Evolutionary conservation across 805 yeast genomes (phyloP).

Genomic region (Grigorovia transvaalensis): DNA sequence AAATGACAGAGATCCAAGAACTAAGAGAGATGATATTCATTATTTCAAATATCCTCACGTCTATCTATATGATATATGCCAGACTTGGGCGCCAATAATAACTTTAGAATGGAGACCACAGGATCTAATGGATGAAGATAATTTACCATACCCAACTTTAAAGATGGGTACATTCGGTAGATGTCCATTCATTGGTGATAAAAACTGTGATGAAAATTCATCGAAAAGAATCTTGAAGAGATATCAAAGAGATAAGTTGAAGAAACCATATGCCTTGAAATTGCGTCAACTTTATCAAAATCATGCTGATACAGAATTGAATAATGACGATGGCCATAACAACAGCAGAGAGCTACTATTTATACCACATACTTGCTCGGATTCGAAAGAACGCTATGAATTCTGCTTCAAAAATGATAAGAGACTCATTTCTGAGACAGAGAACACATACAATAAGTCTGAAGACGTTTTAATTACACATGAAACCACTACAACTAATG

Average conservation of each 20-base stretch:
- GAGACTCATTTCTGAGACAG: neutral
- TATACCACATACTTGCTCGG: slow-evolving; percentile 19
- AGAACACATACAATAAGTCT: neutral
- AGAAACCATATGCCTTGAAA: slow-evolving; percentile 24
- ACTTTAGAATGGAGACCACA: slow-evolving; percentile 65
- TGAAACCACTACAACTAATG: neutral
- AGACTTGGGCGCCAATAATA: slow-evolving; percentile 69
- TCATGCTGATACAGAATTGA: slow-evolving; percentile 12
- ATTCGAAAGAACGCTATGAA: slow-evolving; percentile 14
- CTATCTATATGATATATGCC: slow-evolving; percentile 71
- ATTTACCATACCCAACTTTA: slow-evolving; percentile 27
- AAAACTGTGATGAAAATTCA: slow-evolving; percentile 20
- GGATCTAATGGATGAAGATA: slow-evolving; percentile 28
- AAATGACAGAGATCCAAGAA: slow-evolving; percentile 77
- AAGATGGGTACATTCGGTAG: slow-evolving; percentile 43
- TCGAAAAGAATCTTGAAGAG: slow-evolving; percentile 24
- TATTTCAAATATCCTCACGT: slow-evolving; percentile 69
- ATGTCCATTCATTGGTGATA: slow-evolving; percentile 71
- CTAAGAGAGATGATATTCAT: slow-evolving; percentile 73
- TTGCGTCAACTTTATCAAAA: slow-evolving; percentile 24
- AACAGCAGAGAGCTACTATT: slow-evolving; percentile 5
- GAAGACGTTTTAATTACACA: neutral
- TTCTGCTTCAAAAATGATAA: slow-evolving; percentile 8
- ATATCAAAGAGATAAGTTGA: slow-evolving; percentile 23
- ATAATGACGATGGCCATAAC: slow-evolving; percentile 5